Base-by-base conservation (phyloP, 1,284 basidiomycete species). In the Thelephora terrestris region DNA sequence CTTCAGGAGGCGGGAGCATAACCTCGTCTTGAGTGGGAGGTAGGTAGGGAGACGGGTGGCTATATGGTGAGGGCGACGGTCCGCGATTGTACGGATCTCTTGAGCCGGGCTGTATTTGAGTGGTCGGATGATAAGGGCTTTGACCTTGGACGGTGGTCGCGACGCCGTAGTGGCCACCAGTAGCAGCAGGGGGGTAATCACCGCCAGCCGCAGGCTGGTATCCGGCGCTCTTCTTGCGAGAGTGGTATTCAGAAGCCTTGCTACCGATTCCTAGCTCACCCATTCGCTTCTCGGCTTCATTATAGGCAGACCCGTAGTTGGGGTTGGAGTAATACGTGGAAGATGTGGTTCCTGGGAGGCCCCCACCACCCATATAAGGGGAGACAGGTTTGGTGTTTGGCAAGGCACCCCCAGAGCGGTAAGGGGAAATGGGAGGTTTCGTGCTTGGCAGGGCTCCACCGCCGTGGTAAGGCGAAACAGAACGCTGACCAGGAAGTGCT, bases 1-100 rank as follows among this genome's bases (percentile, higher is more conserved):
- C 78, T 55, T 85, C 82, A 0, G 85, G 85, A 1, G 76, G 70
- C 36, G 74, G 60, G 17, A 85, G 68, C 59, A 62, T 61, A 50
- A 75, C 74, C 32, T 69, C 64, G 47, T 69, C 64, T 18, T 70
- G 69, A 43, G 56, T 64, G 23, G 53, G 45, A 34, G 23, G 42
- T 21, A 46, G 24, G 48, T 46, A 38, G 54, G 57, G 49, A 55
- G 58, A 47, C 52, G 58, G 54, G 59, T 57, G 16, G 57, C 52
- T 55, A n/a, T 38, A 36, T 17, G 39, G 54, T 38, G 17, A 23
- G 9, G 60, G 54, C 42, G 59, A 55, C 9, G 48, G 37, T 16
- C 42, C 47, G 9, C 49, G 39, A 42, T 21, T 34, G 27, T 46
- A 23, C 16, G 45, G 21, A 17, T 23, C 45, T 10, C 23, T 25